Conservation (phyloP, 495 filamentous ascomycete genomes). For the Aspergillus hancockii region DNA sequence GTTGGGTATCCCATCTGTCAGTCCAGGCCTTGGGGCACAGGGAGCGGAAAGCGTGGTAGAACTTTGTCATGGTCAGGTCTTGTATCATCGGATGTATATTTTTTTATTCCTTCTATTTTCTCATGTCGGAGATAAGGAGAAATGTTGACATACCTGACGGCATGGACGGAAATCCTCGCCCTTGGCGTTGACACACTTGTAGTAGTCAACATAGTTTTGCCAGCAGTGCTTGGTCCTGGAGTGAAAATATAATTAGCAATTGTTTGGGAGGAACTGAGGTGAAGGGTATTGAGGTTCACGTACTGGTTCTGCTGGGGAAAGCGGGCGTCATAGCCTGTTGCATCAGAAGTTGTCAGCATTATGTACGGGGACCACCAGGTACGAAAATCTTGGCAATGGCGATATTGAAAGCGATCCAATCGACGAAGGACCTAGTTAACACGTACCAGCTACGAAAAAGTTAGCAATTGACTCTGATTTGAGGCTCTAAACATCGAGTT, state of each 20-base stretch:
- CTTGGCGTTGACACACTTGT: slow-evolving; percentile 98
- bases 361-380: slow-evolving; percentile 19
- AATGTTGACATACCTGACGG: slow-evolving; percentile 71
- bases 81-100: slow-evolving; percentile 5
- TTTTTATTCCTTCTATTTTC: background rate
- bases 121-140: background rate
- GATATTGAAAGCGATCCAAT: slow-evolving; percentile 17
- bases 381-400: slow-evolving; percentile 15
- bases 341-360: slow-evolving; percentile 36
- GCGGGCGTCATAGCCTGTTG: slow-evolving; percentile 92
- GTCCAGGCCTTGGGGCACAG: slow-evolving; percentile 96
- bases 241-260: slow-evolving; percentile 15
- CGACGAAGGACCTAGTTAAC: slow-evolving; percentile 18
- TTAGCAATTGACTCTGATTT: slow-evolving; percentile 49
- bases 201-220: slow-evolving; percentile 99
- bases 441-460: slow-evolving; percentile 47
- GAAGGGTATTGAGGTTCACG: slow-evolving; percentile 21
- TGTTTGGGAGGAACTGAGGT: background rate
- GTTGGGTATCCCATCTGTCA: slow-evolving; percentile 94
- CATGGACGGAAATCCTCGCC: slow-evolving; percentile 98
- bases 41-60: slow-evolving; percentile 92
- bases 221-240: slow-evolving; percentile 82
- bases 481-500: slow-evolving; percentile 31
- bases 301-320: slow-evolving; percentile 98
- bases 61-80: slow-evolving; percentile 52